These are phyloP conservation scores for Lolium multiflorum DNA, from an alignment of 176 grass and related monocot species.

Conservation along the genomic window DNA sequence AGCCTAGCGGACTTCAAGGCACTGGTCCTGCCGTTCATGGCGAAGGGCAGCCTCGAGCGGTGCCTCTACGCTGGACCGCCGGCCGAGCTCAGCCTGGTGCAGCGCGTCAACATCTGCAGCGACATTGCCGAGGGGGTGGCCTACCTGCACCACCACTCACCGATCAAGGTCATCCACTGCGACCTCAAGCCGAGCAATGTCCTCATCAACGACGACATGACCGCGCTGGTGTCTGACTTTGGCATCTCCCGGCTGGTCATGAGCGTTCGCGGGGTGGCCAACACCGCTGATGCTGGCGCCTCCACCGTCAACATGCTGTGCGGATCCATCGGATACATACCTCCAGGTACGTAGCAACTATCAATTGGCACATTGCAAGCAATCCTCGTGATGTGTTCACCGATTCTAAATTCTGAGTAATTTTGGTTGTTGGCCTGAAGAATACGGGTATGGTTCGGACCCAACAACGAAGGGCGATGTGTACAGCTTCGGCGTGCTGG, in stretches of 20 bases:
- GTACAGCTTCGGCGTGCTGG: conserved; percentile 90
- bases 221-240: conserved; percentile 90
- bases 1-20: conserved; percentile 95
- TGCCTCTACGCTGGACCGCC: conserved; percentile 60
- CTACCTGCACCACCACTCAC: conserved; percentile 94
- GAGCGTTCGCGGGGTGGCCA: conserved; percentile 49
- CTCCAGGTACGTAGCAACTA: conserved; percentile 58
- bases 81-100: conserved; percentile 66
- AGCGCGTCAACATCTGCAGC: conserved; percentile 92
- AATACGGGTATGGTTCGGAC: conserved; percentile 82
- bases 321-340: conserved; percentile 92
- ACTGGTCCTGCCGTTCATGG: conserved; percentile 95
- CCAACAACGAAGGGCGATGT: conserved; percentile 86
- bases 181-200: conserved; percentile 96
- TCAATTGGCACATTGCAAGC: conserved; percentile 7
- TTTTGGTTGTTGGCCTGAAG: conserved; percentile 36
- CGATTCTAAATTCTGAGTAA: not conserved
- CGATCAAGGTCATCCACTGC: conserved; percentile 90
- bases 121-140: conserved; percentile 91
- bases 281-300: conserved; percentile 60
- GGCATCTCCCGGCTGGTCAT: conserved; percentile 79
- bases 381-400: not conserved
- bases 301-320: conserved; percentile 88
- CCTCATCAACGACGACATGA: conserved; percentile 95
- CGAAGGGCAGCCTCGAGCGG: conserved; percentile 86